Evolutionary conservation across 305 asterid species (phyloP).

Genomic region (Fraxinus xanthoxyloides): DNA sequence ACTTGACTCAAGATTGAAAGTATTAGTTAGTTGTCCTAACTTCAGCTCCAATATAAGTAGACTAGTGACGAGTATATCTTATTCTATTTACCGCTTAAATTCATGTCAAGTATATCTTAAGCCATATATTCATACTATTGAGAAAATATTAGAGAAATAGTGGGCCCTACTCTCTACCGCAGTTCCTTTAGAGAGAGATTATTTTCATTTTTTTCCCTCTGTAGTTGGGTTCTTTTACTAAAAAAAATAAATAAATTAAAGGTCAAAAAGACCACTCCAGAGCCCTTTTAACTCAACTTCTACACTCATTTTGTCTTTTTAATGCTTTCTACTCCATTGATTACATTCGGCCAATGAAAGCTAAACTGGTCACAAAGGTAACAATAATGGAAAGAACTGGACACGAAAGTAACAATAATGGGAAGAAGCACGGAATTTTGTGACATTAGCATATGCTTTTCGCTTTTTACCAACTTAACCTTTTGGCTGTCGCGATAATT

Average conservation of each 20-base stretch:
- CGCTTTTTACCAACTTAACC: not conserved
- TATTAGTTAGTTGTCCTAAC: not conserved
- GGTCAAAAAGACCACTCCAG: not conserved
- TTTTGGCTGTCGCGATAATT: not conserved
- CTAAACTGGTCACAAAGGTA: not conserved
- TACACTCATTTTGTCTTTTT: not conserved
- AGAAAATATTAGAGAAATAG: not conserved
- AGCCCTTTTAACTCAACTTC: not conserved
- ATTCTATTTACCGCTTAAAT: not conserved
- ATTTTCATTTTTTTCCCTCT: not conserved
- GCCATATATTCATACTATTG: not conserved
- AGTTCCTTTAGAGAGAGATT: not conserved
- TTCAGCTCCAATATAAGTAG: not conserved
- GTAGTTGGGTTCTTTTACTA: not conserved
- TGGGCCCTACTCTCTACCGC: not conserved
- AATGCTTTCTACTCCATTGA: not conserved
- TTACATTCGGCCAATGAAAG: not conserved
- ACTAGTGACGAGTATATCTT: not conserved
- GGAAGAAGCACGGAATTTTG: slow-evolving; percentile 19
- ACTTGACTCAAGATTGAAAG: not conserved
- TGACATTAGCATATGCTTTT: slow-evolving; percentile 1
- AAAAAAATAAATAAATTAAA: too few species aligned
- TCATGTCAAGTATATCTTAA: not conserved
- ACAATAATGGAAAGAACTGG: not conserved
- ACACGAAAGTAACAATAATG: slow-evolving; percentile 15